Evolutionary conservation across 2,329 filamentous ascomycete species (phyloP), one percentile per base, ranked within the genome.

Genomic region (Nemania serpens): DNA sequence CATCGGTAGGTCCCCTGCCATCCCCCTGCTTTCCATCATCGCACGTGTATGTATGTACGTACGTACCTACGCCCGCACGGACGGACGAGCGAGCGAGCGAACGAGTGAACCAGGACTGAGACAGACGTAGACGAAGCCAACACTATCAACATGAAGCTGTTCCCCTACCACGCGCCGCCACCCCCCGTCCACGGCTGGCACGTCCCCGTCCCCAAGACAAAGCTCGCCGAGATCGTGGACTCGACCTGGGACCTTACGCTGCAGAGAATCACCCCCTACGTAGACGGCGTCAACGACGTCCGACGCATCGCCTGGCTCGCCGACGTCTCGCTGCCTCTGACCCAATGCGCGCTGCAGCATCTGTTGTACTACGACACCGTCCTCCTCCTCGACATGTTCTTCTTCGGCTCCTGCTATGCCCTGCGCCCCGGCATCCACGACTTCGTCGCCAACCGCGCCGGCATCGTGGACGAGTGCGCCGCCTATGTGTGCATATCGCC

Each of bases 71-170:
- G n/a, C n/a, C n/a, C n/a, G n/a, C n/a, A n/a, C n/a, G 25, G 7
- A 7, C 25, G 25, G 7, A 29, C 7, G 7, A 29, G 7, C 25
- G 25, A 29, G 7, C 25, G 25, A 29, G 7, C 25, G 25, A 3
- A 29, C 25, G 25, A 29, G 25, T 7, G 25, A 29, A 29, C 4
- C 25, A 29, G 25, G 4, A 17, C 57, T 69, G 22, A 66, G 65
- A 39, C 70, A 54, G 22, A 20, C 22, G 25, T 33, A 93, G 93
- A 97, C 75, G 92, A 96, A 68, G 88, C 92, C 62, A 97, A 97
- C 75, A 97, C 92, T 0, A 88, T 97, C 76, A 97, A 97, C 76
- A 91, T 97, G 83, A 97, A 97, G 77, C 85, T 97, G 51, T 97
- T 97, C 75, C 93, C 92, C 0, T 88, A 91, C 48, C 90, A 94